phyloP scores from a whole-genome alignment of 768 basidiomycete species.

The Mrakia gelida region DNA sequence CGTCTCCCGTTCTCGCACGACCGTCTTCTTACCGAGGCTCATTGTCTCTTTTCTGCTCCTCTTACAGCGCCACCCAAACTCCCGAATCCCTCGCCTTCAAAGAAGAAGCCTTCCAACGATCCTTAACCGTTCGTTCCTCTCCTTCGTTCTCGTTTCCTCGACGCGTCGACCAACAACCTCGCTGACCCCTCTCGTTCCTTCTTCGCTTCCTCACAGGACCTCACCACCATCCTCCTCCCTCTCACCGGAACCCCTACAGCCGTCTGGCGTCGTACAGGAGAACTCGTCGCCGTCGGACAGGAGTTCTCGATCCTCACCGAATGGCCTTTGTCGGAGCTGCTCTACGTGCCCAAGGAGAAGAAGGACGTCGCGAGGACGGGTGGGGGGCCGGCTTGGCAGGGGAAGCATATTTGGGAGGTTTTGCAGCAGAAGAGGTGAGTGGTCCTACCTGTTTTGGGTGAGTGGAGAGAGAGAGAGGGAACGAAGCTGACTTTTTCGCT shows the following conservation, averaged over 20 bases:
- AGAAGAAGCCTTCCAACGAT: constrained; percentile 1
- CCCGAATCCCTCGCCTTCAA: not conserved
- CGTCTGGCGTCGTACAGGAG: constrained; percentile 95
- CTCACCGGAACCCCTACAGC: constrained; percentile 29
- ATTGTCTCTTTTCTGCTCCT: not conserved
- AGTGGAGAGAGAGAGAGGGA: not conserved
- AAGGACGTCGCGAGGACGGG: not conserved
- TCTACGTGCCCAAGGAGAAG: constrained; percentile 47
- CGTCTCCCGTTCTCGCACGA: not conserved
- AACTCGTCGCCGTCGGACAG: constrained; percentile 92
- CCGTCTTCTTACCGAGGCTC: not conserved
- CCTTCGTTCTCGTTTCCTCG: not conserved
- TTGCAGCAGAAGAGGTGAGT: constrained; percentile 27
- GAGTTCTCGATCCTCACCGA: constrained; percentile 94
- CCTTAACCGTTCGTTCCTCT: not conserved
- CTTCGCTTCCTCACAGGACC: not conserved
- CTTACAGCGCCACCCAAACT: not conserved
- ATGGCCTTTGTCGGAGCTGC: constrained; percentile 79
- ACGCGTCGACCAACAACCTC: not conserved
- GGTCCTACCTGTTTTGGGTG: not conserved
- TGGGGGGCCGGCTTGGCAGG: not conserved
- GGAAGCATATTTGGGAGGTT: constrained; percentile 43
- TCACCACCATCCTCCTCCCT: constrained; percentile 17
- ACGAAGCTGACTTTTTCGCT: not conserved
- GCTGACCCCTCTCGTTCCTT: not conserved